Conservation (phyloP, 805 yeast genomes). For the Candida maesae region DNA sequence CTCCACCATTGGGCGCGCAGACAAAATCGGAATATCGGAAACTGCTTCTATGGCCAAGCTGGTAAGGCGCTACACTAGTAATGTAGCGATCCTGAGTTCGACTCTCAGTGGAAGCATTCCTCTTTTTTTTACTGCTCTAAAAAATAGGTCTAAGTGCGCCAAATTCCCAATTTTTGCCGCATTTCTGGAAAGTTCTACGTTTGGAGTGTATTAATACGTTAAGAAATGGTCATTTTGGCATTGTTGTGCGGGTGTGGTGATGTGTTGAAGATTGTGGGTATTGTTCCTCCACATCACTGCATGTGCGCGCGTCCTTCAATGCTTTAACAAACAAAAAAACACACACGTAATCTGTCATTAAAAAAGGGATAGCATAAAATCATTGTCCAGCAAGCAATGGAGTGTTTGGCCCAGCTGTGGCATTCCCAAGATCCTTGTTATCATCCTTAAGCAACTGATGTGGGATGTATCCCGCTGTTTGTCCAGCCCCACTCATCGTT, state of each 20-base stretch:
- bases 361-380: not conserved
- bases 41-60: slow-evolving; percentile 52
- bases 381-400: slow-evolving; percentile 1
- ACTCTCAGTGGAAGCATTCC: slow-evolving; percentile 61
- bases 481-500: slow-evolving; percentile 1
- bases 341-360: no score
- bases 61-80: slow-evolving; percentile 86
- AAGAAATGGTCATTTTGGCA: not conserved
- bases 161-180: not conserved
- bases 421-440: not conserved
- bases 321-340: no score
- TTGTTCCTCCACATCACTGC: no score
- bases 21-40: not conserved
- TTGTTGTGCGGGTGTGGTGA: not conserved
- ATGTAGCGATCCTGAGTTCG: slow-evolving; percentile 80
- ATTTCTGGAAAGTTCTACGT: not conserved
- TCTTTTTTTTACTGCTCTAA: slow-evolving; percentile 13
- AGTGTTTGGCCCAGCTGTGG: not conserved
- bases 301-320: no score
- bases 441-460: slow-evolving; percentile 5
- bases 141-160: not conserved
- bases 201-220: not conserved
- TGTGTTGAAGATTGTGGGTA: not conserved
- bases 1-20: not conserved
- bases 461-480: slow-evolving; percentile 10